Percentiles rank a stretch among this genome's conserved stretches.
These are phyloP conservation scores for Annulohypoxylon truncatum DNA, from an alignment of 2,329 filamentous ascomycete species.

Conservation along the genomic window DNA sequence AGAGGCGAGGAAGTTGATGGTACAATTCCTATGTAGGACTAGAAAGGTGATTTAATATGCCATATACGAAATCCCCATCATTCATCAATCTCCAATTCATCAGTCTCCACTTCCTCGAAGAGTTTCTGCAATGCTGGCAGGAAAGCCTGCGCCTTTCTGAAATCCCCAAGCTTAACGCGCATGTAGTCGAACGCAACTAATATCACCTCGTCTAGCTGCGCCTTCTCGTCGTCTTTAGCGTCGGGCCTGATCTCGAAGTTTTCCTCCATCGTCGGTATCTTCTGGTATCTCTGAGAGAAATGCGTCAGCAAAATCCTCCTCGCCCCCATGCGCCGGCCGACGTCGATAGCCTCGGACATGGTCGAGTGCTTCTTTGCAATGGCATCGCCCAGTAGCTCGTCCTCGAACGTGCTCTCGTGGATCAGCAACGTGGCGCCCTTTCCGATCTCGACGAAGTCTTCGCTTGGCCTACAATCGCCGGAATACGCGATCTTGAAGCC, in stretches of 20 bases:
- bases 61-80: background rate
- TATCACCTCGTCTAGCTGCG: constrained; percentile 65
- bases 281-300: constrained; percentile 94
- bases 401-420: constrained; percentile 96
- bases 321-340: constrained; percentile 83
- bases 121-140: constrained; percentile 49
- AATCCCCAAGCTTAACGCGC: constrained; percentile 64
- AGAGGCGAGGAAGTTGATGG: background rate
- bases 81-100: constrained; percentile 21
- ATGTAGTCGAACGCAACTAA: constrained; percentile 84
- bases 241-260: constrained; percentile 42
- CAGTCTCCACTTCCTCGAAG: constrained; percentile 41
- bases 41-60: background rate
- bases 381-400: constrained; percentile 83
- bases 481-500: constrained; percentile 92
- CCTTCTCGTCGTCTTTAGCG: constrained; percentile 47
- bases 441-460: constrained; percentile 76
- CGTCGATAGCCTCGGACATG: constrained; percentile 82
- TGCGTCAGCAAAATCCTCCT: constrained; percentile 87
- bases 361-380: constrained; percentile 91
- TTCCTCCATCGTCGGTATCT: constrained; percentile 67
- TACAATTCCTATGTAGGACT: background rate
- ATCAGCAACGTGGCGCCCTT: constrained; percentile 83
- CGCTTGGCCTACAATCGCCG: constrained; percentile 88
- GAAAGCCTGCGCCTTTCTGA: constrained; percentile 50